These are phyloP conservation scores for Saksenaea oblongispora DNA, from an alignment of 371 early-diverging fungal genomes.

Conservation along the genomic window DNA sequence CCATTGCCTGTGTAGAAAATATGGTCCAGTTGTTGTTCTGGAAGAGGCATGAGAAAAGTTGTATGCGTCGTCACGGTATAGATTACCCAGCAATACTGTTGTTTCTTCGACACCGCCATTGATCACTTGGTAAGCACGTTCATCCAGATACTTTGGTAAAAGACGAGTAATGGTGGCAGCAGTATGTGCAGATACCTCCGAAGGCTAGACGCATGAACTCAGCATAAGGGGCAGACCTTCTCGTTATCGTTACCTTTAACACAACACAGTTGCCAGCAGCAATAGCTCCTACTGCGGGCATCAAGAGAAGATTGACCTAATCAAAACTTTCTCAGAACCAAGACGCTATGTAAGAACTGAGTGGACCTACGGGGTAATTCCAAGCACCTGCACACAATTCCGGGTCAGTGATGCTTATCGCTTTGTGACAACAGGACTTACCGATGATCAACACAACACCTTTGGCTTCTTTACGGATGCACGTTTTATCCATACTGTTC, in stretches of 20 bases:
- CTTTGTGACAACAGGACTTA: slow-evolving; percentile 18
- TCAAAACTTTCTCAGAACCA: not conserved
- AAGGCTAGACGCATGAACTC: slow-evolving; percentile 53
- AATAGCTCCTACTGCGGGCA: slow-evolving; percentile 86
- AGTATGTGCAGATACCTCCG: slow-evolving; percentile 78
- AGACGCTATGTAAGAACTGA: not conserved
- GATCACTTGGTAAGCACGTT: slow-evolving; percentile 63
- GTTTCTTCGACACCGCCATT: slow-evolving; percentile 80
- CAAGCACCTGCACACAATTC: slow-evolving; percentile 60
- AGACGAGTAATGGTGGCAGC: slow-evolving; percentile 61
- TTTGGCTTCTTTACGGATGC: slow-evolving; percentile 66
- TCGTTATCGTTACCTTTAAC: slow-evolving; percentile 58
- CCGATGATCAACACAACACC: slow-evolving; percentile 79
- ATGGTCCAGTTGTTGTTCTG: slow-evolving; percentile 76
- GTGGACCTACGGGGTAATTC: slow-evolving; percentile 79
- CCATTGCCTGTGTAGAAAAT: slow-evolving; percentile 93
- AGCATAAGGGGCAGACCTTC: not conserved
- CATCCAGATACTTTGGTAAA: slow-evolving; percentile 78
- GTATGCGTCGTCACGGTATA: not conserved
- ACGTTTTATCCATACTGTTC: slow-evolving; percentile 43
- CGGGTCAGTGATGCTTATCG: not conserved
- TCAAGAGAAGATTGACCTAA: slow-evolving; percentile 60
- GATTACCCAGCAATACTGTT: slow-evolving; percentile 62
- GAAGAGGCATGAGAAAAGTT: not conserved
- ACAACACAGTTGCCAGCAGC: slow-evolving; percentile 90